A percentile compares a stretch with the other conserved stretches of the same genome.
Conservation (phyloP, 129 eudicot genomes). For the Artemisia annua region DNA sequence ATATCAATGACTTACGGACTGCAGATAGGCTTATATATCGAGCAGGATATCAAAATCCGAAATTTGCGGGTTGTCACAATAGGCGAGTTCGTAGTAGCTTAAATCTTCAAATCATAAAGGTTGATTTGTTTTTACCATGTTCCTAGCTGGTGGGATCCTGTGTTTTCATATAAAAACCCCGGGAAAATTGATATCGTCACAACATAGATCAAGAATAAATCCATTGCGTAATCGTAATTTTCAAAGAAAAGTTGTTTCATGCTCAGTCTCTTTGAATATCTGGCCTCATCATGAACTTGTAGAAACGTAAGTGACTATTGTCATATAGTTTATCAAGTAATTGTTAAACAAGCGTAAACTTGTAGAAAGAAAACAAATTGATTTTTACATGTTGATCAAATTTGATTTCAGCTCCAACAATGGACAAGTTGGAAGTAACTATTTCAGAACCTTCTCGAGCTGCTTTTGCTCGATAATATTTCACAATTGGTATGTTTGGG, state of each 20-base stretch:
- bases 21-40: too few species aligned
- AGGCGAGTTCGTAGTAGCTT: background rate
- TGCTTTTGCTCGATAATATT: constrained; percentile 67
- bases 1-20: too few species aligned
- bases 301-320: background rate
- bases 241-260: constrained; percentile 43
- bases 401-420: constrained; percentile 39
- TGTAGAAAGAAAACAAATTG: too few species aligned
- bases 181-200: constrained; percentile 77
- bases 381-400: too few species aligned
- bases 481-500: constrained; percentile 59
- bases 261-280: constrained; percentile 41
- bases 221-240: constrained; percentile 62
- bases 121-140: constrained; percentile 45
- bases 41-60: too few species aligned
- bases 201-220: constrained; percentile 51
- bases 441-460: constrained; percentile 66
- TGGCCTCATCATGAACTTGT: constrained; percentile 32
- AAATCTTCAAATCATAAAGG: too few species aligned
- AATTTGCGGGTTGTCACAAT: too few species aligned
- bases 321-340: too few species aligned
- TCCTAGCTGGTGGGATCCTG: constrained; percentile 64
- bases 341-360: too few species aligned
- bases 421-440: constrained; percentile 63
- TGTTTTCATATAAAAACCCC: constrained; percentile 68